Evolutionary conservation across 1,284 basidiomycete species (phyloP), one percentile per base, ranked within the genome.

Genomic region (Papiliotrema nemorosa): DNA sequence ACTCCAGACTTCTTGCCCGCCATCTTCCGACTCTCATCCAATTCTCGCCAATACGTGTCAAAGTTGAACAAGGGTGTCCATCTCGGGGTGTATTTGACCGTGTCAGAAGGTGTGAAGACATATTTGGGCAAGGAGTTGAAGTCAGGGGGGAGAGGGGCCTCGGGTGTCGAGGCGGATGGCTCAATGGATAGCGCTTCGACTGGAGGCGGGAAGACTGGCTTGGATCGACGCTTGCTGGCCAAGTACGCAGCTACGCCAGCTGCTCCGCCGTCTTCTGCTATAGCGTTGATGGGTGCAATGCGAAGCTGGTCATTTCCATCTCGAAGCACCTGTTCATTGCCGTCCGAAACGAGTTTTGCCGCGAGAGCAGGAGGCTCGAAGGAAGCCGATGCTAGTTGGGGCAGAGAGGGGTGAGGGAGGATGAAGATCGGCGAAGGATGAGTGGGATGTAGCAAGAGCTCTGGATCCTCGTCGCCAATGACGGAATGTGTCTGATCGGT

Each of bases 281-380:
- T 44, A 48, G 2, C 44, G n/a, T 33, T 36, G 22, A 10, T 26
- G 21, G 40, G 25, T 5, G 27, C 57, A 87, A 84, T 60, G 34
- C 78, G 73, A 65, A 94, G 84, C 7, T 79, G 82, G 67, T 94
- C 88, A 55, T 82, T 81, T 2, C 74, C 72, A 59, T 88, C 87
- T 54, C 80, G 72, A 50, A 85, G 73, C 16, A 59, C 50, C 64
- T 63, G 13, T 75, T 59, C 33, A 73, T 60, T 69, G 18, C 68
- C 55, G 2, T 42, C 55, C 14, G 49, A 27, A n/a, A 36, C 47
- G 52, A 69, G 46, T 52, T 67, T 68, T 20, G 42, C 52, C 46
- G 52, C 44, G 12, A 69, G 48, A 5, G 52, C 54, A 14, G 59
- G 37, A 5, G 54, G 48, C 0, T 52, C 47, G 14, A 67, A 58